Evolutionary conservation across 1,284 basidiomycete species (phyloP), one percentile per base, ranked within the genome.

Genomic region (Sporisorium sorghi): DNA sequence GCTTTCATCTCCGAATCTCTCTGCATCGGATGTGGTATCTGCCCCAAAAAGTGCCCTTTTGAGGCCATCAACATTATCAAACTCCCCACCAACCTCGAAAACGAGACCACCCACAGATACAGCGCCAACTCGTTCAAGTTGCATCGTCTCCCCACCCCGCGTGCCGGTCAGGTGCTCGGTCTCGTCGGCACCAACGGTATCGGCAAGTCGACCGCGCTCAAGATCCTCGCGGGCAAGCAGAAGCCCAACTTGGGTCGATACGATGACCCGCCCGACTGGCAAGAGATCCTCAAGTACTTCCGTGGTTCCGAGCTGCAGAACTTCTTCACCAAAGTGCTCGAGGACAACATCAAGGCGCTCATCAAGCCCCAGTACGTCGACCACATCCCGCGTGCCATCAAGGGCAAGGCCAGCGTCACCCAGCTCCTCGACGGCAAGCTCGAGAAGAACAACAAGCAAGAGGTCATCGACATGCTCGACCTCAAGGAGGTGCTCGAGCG

Each of bases 21-120:
- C 33, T 84, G 83, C 73, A 84, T 84, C 46, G 83, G 83, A 37
- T 84, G 83, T 72, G 83, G 83, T 83, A 84, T 84, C 57, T 84
- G 83, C 70, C 73, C 78, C 33, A 84, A 84, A 46, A 84, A 84
- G 74, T 84, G 83, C 51, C 83, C 83, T 23, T 84, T 84, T 44
- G 83, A 84, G 54, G 83, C 83, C 32, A 84, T 84, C 71, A 84
- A 81, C 74, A 84, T 84, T 46, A 83, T 84, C 76, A 84, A 84
- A 65, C 74, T 83, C 30, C 83, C 83, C 52, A 84, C 83, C 58
- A 84, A 84, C 62, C 71, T 84, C 52, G 83, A 84, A 46, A 67
- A 73, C 52, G 82, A 84, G 59, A 84, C 82, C 23, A 84, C 83
- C 14, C 83, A 84, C 68, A 80, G 83, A 59, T 84, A 84, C 80